A percentile compares a stretch with the other conserved stretches of the same genome.
Evolutionary conservation across 768 basidiomycete genomes (phyloP).

Genomic region (Amanita pseudoporphyria): DNA sequence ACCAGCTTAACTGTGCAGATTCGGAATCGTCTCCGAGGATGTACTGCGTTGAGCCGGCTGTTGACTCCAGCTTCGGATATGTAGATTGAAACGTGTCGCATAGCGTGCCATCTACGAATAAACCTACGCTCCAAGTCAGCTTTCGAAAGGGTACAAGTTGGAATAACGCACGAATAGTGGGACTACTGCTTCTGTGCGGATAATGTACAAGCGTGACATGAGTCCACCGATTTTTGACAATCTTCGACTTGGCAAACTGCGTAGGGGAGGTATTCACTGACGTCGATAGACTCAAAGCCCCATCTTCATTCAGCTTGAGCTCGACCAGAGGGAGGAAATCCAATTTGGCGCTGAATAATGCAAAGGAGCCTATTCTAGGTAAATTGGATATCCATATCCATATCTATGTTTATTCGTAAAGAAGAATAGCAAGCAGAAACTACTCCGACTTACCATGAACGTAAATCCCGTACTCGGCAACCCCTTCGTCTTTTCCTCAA

Average conservation of each 20-base stretch:
- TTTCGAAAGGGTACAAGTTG: not conserved
- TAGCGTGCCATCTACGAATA: slow-evolving; percentile 68
- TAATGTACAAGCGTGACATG: slow-evolving; percentile 63
- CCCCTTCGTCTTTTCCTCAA: slow-evolving; percentile 38
- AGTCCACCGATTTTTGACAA: slow-evolving; percentile 58
- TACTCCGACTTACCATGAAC: slow-evolving; percentile 51
- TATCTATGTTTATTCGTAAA: slow-evolving; percentile 20
- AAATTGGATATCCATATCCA: slow-evolving; percentile 40
- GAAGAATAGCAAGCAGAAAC: not conserved
- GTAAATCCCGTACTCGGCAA: slow-evolving; percentile 60
- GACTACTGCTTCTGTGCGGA: slow-evolving; percentile 42
- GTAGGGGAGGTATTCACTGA: slow-evolving; percentile 27
- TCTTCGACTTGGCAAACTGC: slow-evolving; percentile 33
- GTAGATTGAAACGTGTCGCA: slow-evolving; percentile 51
- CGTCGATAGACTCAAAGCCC: slow-evolving; percentile 41
- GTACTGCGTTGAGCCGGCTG: slow-evolving; percentile 31
- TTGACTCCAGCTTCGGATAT: slow-evolving; percentile 47
- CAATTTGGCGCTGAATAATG: slow-evolving; percentile 28
- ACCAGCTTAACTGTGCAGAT: slow-evolving; percentile 49
- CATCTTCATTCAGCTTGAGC: slow-evolving; percentile 43
- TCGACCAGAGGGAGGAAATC: slow-evolving; percentile 25
- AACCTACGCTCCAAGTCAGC: slow-evolving; percentile 29
- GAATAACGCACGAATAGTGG: slow-evolving; percentile 48
- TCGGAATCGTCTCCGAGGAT: slow-evolving; percentile 44
- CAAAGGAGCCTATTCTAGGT: slow-evolving; percentile 22